Evolutionary conservation across 1,284 basidiomycete species (phyloP).

Genomic region (Schizophyllum amplum): DNA sequence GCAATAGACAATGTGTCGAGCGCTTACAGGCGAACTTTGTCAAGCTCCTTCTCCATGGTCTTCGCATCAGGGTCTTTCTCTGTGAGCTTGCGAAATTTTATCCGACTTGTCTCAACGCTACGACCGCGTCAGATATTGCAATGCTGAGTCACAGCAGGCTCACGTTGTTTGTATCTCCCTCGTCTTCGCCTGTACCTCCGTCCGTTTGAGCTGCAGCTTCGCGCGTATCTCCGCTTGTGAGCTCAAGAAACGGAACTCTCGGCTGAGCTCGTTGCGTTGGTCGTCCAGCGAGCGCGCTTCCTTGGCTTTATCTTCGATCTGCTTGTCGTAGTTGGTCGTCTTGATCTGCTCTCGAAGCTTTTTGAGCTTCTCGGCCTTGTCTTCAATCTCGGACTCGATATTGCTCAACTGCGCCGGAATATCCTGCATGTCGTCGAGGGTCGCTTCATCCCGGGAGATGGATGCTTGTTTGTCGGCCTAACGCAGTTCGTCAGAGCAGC

Average conservation of each 20-base stretch:
- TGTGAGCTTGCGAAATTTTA: constrained; percentile 55
- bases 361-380: constrained; percentile 51
- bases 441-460: constrained; percentile 43
- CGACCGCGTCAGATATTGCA: constrained; percentile 2
- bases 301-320: constrained; percentile 50
- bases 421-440: constrained; percentile 48
- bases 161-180: constrained; percentile 64
- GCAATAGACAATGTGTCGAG: constrained; percentile 1
- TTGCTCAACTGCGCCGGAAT: constrained; percentile 52
- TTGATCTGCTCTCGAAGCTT: constrained; percentile 52
- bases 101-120: constrained; percentile 34
- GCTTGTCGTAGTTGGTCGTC: constrained; percentile 61
- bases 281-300: constrained; percentile 61
- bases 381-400: constrained; percentile 58
- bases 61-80: constrained; percentile 51
- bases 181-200: constrained; percentile 58
- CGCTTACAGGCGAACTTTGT: constrained; percentile 44
- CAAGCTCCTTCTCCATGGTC: constrained; percentile 68
- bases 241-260: constrained; percentile 70
- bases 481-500: constrained; percentile 8
- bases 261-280: constrained; percentile 61
- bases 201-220: constrained; percentile 69
- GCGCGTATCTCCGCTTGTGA: constrained; percentile 81
- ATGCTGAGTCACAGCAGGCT: constrained; percentile 19
- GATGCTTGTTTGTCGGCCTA: constrained; percentile 45